Percentiles rank a stretch among this genome's conserved stretches.
These are phyloP conservation scores for Paracoccidioides brasiliensis DNA, from an alignment of 2,329 filamentous ascomycete genomes.

Conservation along the genomic window DNA sequence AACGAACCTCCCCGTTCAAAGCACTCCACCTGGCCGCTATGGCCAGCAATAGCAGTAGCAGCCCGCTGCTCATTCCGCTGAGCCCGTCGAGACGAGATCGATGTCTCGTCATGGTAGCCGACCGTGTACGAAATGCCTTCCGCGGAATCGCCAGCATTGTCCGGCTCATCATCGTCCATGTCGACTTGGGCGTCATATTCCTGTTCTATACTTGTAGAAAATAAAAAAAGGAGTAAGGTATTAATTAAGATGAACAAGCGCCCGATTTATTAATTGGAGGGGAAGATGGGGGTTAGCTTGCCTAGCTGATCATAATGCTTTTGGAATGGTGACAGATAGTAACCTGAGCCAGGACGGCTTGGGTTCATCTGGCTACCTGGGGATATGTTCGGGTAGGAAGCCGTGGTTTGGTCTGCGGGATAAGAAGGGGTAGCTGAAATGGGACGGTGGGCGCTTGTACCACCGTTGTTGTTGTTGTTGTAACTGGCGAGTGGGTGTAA, in stretches of 20 bases:
- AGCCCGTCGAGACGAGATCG: not conserved
- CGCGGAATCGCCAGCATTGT: conserved; percentile 53
- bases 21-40: conserved; percentile 28
- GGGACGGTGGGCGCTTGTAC: conserved; percentile 21
- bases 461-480: conserved; percentile 18
- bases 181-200: conserved; percentile 88
- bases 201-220: conserved; percentile 54
- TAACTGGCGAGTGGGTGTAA: conserved; percentile 25
- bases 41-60: conserved; percentile 12
- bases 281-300: conserved; percentile 51
- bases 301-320: conserved; percentile 92
- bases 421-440: conserved; percentile 28
- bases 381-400: not conserved
- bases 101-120: conserved; percentile 9
- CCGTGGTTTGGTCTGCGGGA: conserved; percentile 17
- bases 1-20: conserved; percentile 34
- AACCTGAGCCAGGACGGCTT: conserved; percentile 37
- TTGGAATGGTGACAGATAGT: conserved; percentile 79
- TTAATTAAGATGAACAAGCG: conserved; percentile 54
- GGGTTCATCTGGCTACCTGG: not conserved
- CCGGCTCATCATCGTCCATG: conserved; percentile 62
- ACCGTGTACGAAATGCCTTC: conserved; percentile 53
- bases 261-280: conserved; percentile 36
- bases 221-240: conserved; percentile 35
- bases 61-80: not conserved